Conservation (phyloP, 2,329 filamentous ascomycete genomes). For the Penicillium polonicum region DNA sequence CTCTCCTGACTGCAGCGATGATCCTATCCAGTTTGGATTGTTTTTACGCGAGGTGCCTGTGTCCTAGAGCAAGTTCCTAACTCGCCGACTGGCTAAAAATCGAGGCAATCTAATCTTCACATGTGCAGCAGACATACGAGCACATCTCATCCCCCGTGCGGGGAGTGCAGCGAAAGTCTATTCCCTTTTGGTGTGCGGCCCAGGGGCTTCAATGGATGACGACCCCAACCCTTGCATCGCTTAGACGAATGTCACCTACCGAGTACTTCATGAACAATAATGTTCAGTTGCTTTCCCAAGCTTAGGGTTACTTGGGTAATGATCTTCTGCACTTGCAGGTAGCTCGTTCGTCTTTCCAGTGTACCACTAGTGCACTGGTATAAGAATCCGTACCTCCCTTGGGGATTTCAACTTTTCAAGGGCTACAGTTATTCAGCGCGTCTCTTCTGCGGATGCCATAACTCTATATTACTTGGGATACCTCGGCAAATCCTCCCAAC, state of each 20-base stretch:
- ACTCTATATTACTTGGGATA: not conserved
- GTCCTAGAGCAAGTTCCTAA: not conserved
- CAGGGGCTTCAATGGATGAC: constrained; percentile 8
- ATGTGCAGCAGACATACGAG: not conserved
- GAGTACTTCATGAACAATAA: not conserved
- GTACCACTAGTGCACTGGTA: not conserved
- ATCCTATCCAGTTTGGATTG: not conserved
- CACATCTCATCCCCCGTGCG: constrained; percentile 12
- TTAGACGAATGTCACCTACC: constrained; percentile 17
- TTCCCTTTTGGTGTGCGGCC: constrained; percentile 15
- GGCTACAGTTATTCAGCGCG: not conserved
- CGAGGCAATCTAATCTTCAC: not conserved
- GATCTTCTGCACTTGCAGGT: constrained; percentile 11
- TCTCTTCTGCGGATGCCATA: constrained; percentile 7
- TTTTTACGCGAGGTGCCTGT: not conserved
- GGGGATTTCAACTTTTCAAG: not conserved
- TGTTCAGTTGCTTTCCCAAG: constrained; percentile 5
- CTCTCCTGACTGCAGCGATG: not conserved
- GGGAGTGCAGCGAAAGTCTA: constrained; percentile 9
- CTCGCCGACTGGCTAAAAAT: not conserved
- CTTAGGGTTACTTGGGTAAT: constrained; percentile 2
- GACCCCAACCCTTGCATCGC: constrained; percentile 16
- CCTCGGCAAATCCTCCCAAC: constrained; percentile 2
- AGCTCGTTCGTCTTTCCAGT: not conserved
- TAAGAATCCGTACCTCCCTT: constrained; percentile 7